Conservation (phyloP, 495 filamentous ascomycete species). For the Penicillium coffeae region DNA sequence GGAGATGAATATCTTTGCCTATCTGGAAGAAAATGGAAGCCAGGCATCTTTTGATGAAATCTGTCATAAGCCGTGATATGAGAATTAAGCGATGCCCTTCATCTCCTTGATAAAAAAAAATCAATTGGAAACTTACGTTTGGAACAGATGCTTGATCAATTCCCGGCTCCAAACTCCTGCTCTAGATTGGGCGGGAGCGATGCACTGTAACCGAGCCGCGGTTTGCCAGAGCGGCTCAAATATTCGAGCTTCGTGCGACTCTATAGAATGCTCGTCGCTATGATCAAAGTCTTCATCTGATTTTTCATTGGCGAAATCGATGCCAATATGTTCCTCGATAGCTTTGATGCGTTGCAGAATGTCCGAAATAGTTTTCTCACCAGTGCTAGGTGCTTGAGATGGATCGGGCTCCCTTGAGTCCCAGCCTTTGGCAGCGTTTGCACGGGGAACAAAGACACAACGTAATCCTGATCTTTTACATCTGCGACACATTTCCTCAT, state of each 20-base stretch:
- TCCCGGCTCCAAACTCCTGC: not conserved
- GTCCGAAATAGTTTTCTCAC: not conserved
- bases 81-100: too few relatives aligned
- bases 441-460: constrained; percentile 28
- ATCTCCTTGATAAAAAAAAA: too few relatives aligned
- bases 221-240: not conserved
- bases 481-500: constrained; percentile 18
- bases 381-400: not conserved
- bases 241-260: not conserved
- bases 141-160: not conserved
- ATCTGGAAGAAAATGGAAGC: not conserved
- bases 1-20: not conserved
- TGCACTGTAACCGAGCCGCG: not conserved
- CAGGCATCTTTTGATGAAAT: not conserved
- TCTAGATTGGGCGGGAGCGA: not conserved
- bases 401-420: not conserved
- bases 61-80: too few relatives aligned
- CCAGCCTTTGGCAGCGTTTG: constrained; percentile 16
- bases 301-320: not conserved
- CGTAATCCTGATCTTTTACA: constrained; percentile 17
- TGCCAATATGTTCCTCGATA: not conserved
- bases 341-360: not conserved
- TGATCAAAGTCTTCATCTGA: not conserved
- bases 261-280: not conserved
- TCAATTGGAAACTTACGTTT: not conserved